Base-by-base conservation (phyloP, 192 early-diverging fungal species). In the Diversispora epigaea region DNA sequence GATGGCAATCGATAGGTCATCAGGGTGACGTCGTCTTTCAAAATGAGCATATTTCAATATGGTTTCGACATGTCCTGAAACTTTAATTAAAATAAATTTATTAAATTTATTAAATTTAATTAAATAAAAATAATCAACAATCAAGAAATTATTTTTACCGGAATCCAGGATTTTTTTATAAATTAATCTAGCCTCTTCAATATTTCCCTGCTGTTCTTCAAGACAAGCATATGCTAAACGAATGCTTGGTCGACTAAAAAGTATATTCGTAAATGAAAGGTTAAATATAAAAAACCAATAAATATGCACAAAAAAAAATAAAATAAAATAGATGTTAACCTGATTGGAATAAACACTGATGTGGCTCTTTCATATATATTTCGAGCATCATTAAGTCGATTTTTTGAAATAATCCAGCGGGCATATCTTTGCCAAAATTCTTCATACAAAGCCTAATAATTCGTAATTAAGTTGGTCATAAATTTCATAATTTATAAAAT, bases 381-480 rank as follows among this genome's bases (percentile, higher is more conserved):
- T 45, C 76, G 62, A 0, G 85, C 80, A 9, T 87, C 84, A 9
- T 85, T 77, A 11, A 82, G n/a, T 62, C 87, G 80, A 55, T 81
- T 79, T 40, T 77, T 66, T 4, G 80, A 77, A 11, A 84, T 68
- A 17, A 90, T 75, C 83, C 83, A 93, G 43, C 86, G 75, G 6
- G 84, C 88, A 81, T 91, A 93, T 41, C 89, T 79, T 72, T 87
- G 73, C 91, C 91, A 93, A 67, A 91, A 93, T 77, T 93, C 91
- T 66, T 93, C 91, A 72, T 93, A 92, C 52, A 91, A 69, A 8
- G 91, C 91, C 90, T 91, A 78, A 9, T 17, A 40, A 52, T 54
- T 4, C 12, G 6, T 2, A 14, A 64, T 41, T n/a, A 8, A 1
- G 17, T 15, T 56, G 14, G 12, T 41, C 17, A 71, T 40, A 44